Base-by-base conservation (phyloP, 306 rosid species). In the Dalbergia oliveri region DNA sequence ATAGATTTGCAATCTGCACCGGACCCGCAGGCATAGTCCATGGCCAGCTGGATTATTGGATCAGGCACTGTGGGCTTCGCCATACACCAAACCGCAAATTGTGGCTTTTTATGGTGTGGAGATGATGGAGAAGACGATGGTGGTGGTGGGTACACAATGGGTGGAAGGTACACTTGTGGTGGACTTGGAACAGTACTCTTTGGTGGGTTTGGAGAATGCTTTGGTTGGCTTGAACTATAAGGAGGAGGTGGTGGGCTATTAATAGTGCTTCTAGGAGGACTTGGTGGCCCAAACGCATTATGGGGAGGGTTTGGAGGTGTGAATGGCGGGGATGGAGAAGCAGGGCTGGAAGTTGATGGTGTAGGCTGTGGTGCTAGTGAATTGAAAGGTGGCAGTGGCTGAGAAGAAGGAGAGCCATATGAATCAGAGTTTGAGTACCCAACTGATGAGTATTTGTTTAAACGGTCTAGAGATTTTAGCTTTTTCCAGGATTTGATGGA, bases 21-120 rank as follows among this genome's bases (percentile, higher is more conserved):
- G 5, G 91, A 76, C 69, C 93, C 97, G 49, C 97, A 94, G 0
- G 99, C 99, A 59, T 94, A 94, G 71, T 94, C 97, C 97, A 93
- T 53, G 1, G 97, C 99, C 49, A 63, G 82, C 41, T 90, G 91
- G 18, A 94, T 57, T 61, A 90, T 85, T 1, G 91, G 84, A 19
- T 88, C 93, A 0, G 98, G 94, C 21, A 94, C 97, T 0, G 97
- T 79, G 0, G 97, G 97, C 86, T 93, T 94, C 11, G 90, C 99
- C 3, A 92, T 97, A 16, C 99, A 94, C 99, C 97, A 92, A 18
- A 72, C 75, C 0, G 74, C 84, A 12, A 13, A 63, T 8, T 76
- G 45, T 19, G 94, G 88, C 51, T 61, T 86, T 44, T 81, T 86
- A 35, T 66, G 87, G 5, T 47, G 59, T 0, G 67, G 65, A 5